Evolutionary conservation across 768 basidiomycete species (phyloP).

Genomic region (Kwoniella newhampshirensis): DNA sequence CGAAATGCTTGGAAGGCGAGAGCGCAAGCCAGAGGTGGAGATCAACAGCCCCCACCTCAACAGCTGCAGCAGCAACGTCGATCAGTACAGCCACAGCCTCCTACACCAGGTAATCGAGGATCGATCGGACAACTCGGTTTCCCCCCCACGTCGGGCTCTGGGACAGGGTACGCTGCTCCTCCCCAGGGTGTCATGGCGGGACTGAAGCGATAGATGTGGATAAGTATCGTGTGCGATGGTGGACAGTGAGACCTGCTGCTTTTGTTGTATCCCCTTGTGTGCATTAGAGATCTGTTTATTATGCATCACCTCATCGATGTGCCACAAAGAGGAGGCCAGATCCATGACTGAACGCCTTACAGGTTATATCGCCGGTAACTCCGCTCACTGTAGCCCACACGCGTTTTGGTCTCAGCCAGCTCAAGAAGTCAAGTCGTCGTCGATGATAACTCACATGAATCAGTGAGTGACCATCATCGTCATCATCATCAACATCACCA

Average conservation of each 20-base stretch:
- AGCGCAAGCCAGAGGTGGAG: slow-evolving; percentile 7
- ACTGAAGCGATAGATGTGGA: slow-evolving; percentile 25
- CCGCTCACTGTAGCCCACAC: slow-evolving; percentile 1
- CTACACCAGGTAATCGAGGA: slow-evolving; percentile 26
- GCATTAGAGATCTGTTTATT: not conserved
- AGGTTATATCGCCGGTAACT: slow-evolving; percentile 10
- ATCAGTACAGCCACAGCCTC: slow-evolving; percentile 18
- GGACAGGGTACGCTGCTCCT: not conserved
- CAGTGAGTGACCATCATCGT: no score
- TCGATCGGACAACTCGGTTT: slow-evolving; percentile 8
- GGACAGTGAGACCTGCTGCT: no score
- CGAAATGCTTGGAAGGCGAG: slow-evolving; percentile 41
- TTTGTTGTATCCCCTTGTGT: no score
- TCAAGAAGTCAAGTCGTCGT: no score
- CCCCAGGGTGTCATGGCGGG: slow-evolving; percentile 34
- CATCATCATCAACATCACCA: slow-evolving; percentile 3
- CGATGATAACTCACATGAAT: no score
- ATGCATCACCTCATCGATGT: not conserved
- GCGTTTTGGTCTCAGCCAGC: no score
- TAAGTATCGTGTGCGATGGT: no score
- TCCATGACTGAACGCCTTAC: not conserved
- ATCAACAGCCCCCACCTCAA: slow-evolving; percentile 9
- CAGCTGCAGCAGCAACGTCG: slow-evolving; percentile 9
- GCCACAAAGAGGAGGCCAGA: not conserved
- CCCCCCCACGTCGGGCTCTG: slow-evolving; percentile 18